These are phyloP conservation scores for Vigna trinervia DNA, from an alignment of 306 rosid species.

Conservation along the genomic window DNA sequence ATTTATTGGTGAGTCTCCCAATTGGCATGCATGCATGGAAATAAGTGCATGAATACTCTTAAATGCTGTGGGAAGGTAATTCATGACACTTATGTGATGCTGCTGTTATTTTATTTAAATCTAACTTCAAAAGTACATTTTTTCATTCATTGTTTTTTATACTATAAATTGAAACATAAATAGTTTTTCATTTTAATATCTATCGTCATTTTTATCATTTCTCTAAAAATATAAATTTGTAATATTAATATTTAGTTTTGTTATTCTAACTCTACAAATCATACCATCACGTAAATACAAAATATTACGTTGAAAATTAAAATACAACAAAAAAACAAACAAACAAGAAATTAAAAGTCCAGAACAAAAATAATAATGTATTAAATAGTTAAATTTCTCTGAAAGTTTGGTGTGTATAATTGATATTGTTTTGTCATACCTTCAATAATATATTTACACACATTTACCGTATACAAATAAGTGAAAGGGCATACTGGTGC, in stretches of 20 bases:
- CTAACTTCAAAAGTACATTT: too few relatives aligned
- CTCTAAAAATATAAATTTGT: background rate
- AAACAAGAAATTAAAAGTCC: background rate
- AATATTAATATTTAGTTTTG: background rate
- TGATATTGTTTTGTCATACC: background rate
- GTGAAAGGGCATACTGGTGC: too few relatives aligned
- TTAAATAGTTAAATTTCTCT: background rate
- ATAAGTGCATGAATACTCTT: constrained; percentile 25
- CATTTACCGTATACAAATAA: too few relatives aligned
- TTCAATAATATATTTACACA: too few relatives aligned
- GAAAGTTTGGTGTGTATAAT: background rate
- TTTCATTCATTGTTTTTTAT: too few relatives aligned
- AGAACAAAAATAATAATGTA: background rate
- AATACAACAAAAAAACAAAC: background rate
- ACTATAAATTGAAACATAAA: too few relatives aligned
- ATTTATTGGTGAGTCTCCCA: constrained; percentile 28
- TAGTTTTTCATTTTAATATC: too few relatives aligned
- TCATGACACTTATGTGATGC: constrained; percentile 33
- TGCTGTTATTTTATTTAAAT: background rate
- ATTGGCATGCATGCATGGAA: constrained; percentile 38
- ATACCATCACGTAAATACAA: background rate
- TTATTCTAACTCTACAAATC: background rate
- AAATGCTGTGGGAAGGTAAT: constrained; percentile 35
- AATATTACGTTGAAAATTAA: background rate
- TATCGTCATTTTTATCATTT: background rate